phyloP scores from a whole-genome alignment of 1,284 basidiomycete genomes.

The Gymnopus androsaceus region DNA sequence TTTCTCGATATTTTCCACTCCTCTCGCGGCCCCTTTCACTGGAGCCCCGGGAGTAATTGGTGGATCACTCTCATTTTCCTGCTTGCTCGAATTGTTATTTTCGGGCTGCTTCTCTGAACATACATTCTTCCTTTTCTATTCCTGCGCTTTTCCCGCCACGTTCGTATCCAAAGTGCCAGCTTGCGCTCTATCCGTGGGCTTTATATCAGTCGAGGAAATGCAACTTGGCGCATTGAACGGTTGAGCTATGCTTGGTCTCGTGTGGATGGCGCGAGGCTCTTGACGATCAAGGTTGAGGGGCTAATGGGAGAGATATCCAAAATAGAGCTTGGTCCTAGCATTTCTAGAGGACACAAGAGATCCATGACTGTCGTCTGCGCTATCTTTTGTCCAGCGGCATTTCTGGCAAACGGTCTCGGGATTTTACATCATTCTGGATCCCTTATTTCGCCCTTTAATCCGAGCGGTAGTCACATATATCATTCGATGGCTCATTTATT shows the following conservation, averaged over 20 bases:
- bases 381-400: conserved; percentile 54
- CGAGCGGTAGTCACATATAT: conserved; percentile 54
- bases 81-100: conserved; percentile 48
- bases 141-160: conserved; percentile 55
- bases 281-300: conserved; percentile 63
- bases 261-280: conserved; percentile 47
- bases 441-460: conserved; percentile 59
- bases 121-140: conserved; percentile 67
- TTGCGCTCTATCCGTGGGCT: conserved; percentile 74
- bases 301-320: conserved; percentile 45
- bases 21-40: conserved; percentile 29
- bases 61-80: conserved; percentile 46
- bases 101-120: conserved; percentile 61
- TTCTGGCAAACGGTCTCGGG: conserved; percentile 47
- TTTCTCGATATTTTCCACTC: conserved; percentile 2
- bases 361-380: conserved; percentile 50
- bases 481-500: conserved; percentile 60
- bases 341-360: conserved; percentile 36
- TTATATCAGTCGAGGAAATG: conserved; percentile 51
- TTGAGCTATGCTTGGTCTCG: conserved; percentile 60
- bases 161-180: conserved; percentile 71
- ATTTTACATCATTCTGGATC: conserved; percentile 53
- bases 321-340: conserved; percentile 15
- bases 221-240: conserved; percentile 63
- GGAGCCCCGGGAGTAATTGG: conserved; percentile 34